Evolutionary conservation across 73 alveolate species (phyloP).

Genomic region (Paramecium caudatum): DNA sequence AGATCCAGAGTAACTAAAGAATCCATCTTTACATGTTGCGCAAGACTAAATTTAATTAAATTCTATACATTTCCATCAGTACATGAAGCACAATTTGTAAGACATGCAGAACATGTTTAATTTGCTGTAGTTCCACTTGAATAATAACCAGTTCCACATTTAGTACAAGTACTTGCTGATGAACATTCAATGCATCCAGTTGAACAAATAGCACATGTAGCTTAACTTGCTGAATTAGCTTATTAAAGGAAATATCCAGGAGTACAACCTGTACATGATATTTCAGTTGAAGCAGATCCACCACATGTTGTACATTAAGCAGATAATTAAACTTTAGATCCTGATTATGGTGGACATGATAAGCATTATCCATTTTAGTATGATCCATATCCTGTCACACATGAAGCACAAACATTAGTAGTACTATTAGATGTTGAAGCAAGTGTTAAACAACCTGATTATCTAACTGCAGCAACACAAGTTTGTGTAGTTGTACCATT

Average conservation of each 20-base stretch:
- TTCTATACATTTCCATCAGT: background rate
- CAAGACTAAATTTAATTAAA: background rate
- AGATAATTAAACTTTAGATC: background rate
- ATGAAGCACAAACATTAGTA: conserved; percentile 40
- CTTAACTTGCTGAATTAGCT: conserved; percentile 26
- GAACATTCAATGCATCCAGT: conserved; percentile 38
- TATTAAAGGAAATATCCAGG: background rate
- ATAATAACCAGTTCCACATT: background rate
- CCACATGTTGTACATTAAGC: conserved; percentile 27
- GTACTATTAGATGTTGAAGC: conserved; percentile 8
- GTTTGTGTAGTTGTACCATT: background rate
- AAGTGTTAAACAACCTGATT: background rate
- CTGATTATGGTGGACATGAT: conserved; percentile 23
- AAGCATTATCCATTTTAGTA: conserved; percentile 10
- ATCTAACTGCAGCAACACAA: conserved; percentile 8
- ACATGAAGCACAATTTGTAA: conserved; percentile 26
- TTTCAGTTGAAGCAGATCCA: background rate
- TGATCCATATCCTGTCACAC: background rate
- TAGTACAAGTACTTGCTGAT: background rate
- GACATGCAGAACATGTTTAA: background rate
- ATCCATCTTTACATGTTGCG: conserved; percentile 12
- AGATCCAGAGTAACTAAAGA: background rate
- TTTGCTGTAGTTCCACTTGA: background rate
- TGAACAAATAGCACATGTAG: conserved; percentile 43
- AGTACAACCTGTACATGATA: conserved; percentile 9